phyloP scores from a whole-genome alignment of 805 yeast species.

The Lipomyces lipofer region DNA sequence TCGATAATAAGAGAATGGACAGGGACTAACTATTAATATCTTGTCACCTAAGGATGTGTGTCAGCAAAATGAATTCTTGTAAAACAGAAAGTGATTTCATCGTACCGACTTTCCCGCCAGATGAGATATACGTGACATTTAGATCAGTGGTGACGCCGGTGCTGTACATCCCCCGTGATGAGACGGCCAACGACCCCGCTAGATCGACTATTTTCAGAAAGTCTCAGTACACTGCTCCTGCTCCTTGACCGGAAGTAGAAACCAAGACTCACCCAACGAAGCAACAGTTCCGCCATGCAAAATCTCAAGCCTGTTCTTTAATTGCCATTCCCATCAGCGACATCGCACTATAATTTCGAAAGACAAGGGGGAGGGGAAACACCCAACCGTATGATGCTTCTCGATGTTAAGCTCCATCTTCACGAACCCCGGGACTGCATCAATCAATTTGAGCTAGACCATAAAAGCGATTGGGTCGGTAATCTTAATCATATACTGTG shows the following conservation, averaged over 20 bases:
- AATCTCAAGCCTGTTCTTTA: conserved; percentile 43
- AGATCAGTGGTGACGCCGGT: conserved; percentile 49
- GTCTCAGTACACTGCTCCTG: background rate
- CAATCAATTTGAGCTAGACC: conserved; percentile 36
- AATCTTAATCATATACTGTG: too few relatives aligned
- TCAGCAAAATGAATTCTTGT: background rate
- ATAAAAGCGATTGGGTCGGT: too few relatives aligned
- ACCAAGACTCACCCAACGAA: conserved; percentile 31
- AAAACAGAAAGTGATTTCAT: background rate
- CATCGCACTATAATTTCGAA: too few relatives aligned
- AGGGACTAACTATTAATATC: conserved; percentile 26
- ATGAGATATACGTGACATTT: conserved; percentile 42
- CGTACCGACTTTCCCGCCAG: conserved; percentile 43
- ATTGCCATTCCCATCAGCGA: background rate
- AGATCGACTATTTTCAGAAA: conserved; percentile 39
- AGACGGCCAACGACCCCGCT: conserved; percentile 48
- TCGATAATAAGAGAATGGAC: background rate
- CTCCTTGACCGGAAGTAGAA: background rate
- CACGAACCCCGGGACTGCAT: conserved; percentile 41
- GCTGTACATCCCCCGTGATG: conserved; percentile 44
- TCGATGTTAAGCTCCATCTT: conserved; percentile 39
- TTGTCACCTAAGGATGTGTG: conserved; percentile 20
- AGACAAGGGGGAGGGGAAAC: background rate
- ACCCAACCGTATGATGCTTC: conserved; percentile 40
- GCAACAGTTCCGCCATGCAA: conserved; percentile 48